These are phyloP conservation scores for Mycocentrospora acerina DNA, from an alignment of 2,329 filamentous ascomycete genomes.

Conservation along the genomic window DNA sequence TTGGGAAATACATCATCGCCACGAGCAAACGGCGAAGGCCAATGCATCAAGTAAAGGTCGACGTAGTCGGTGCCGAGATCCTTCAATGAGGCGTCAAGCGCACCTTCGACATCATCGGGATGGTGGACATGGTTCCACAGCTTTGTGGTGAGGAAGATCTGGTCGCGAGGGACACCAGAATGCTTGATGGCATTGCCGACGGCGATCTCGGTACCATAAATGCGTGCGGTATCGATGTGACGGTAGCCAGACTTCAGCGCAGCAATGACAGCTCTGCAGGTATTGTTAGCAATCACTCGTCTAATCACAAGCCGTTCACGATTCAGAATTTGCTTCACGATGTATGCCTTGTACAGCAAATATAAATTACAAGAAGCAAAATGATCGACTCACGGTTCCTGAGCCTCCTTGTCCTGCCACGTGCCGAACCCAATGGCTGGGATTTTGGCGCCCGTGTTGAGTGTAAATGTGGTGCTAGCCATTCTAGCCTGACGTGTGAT, in stretches of 20 bases:
- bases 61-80: constrained; percentile 85
- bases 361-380: not conserved
- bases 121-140: constrained; percentile 91
- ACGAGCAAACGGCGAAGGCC: constrained; percentile 81
- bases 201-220: constrained; percentile 28
- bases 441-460: constrained; percentile 73
- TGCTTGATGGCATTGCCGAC: constrained; percentile 34
- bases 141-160: constrained; percentile 64
- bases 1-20: constrained; percentile 61
- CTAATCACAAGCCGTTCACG: no score
- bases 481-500: constrained; percentile 23
- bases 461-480: constrained; percentile 49
- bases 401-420: constrained; percentile 34
- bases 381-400: constrained; percentile 21
- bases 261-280: constrained; percentile 40
- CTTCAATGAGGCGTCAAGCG: constrained; percentile 71
- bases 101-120: constrained; percentile 62
- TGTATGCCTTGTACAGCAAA: no score
- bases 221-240: constrained; percentile 33
- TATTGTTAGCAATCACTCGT: constrained; percentile 3
- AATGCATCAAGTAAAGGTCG: constrained; percentile 75
- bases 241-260: constrained; percentile 31
- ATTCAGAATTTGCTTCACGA: no score
- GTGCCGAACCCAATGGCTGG: constrained; percentile 65
- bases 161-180: constrained; percentile 42